Percentiles rank a stretch among this genome's conserved stretches.
These are phyloP conservation scores for Collybiopsis confluens DNA, from an alignment of 768 basidiomycete genomes.

Conservation along the genomic window DNA sequence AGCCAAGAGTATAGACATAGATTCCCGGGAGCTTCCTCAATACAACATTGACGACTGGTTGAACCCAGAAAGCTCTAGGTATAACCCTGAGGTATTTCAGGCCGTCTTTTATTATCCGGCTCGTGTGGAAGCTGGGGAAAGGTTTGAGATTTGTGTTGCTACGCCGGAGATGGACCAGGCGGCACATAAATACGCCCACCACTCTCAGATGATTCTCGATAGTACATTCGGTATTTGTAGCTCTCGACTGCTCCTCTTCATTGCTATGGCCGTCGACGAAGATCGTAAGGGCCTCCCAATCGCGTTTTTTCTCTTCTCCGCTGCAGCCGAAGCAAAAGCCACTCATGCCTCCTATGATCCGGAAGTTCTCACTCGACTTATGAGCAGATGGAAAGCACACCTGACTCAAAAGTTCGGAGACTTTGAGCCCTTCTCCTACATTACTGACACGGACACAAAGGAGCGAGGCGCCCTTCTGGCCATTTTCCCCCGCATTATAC, in stretches of 20 bases:
- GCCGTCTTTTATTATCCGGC: slow-evolving; percentile 24
- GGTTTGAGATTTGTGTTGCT: slow-evolving; percentile 27
- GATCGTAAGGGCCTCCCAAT: slow-evolving; percentile 24
- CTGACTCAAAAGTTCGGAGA: slow-evolving; percentile 7
- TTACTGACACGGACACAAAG: slow-evolving; percentile 25
- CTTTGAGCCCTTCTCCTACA: slow-evolving; percentile 20
- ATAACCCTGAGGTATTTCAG: background rate
- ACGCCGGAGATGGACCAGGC: slow-evolving; percentile 21
- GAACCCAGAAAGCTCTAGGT: slow-evolving; percentile 10
- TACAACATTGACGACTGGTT: slow-evolving; percentile 15
- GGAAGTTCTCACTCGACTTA: slow-evolving; percentile 15
- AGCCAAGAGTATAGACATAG: background rate
- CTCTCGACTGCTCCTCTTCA: slow-evolving; percentile 23
- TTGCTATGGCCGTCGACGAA: slow-evolving; percentile 25
- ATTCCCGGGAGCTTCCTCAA: background rate
- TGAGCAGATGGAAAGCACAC: slow-evolving; percentile 18
- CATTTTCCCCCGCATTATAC: slow-evolving; percentile 23
- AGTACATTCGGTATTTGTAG: slow-evolving; percentile 20
- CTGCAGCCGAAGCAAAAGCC: slow-evolving; percentile 19
- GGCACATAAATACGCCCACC: slow-evolving; percentile 18
- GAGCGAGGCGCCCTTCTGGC: slow-evolving; percentile 20
- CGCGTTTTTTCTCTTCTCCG: slow-evolving; percentile 30
- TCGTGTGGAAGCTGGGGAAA: slow-evolving; percentile 15
- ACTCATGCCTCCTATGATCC: slow-evolving; percentile 26
- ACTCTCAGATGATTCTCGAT: slow-evolving; percentile 16